Conservation (phyloP, 345 rosid species). For the Toxicodendron radicans region DNA sequence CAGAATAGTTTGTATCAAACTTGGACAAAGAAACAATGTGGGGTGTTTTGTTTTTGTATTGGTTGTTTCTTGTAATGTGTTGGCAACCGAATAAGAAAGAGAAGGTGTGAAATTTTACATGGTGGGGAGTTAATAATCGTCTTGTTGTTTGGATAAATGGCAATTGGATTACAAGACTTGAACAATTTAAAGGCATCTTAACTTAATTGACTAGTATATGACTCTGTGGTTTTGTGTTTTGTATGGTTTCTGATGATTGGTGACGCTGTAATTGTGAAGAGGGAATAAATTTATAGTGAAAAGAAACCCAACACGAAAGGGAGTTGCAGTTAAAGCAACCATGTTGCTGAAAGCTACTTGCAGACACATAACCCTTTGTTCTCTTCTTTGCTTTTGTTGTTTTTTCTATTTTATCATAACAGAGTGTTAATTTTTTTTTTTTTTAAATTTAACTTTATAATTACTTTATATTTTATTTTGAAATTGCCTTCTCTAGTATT, state of each 20-base stretch:
- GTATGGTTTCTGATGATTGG: not conserved
- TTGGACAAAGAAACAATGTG: conserved; percentile 29
- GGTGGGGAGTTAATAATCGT: conserved; percentile 9
- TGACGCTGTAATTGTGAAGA: not conserved
- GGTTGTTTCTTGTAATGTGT: not conserved
- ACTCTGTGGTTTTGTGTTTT: not conserved
- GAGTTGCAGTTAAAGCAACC: not conserved
- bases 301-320: not conserved
- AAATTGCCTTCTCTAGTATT: too few species aligned
- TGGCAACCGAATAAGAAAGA: not conserved
- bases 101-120: conserved; percentile 1
- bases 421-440: too few species aligned
- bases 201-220: not conserved
- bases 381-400: too few species aligned
- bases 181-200: conserved; percentile 46
- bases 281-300: not conserved
- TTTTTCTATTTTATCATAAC: too few species aligned
- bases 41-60: conserved; percentile 7
- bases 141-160: conserved; percentile 22
- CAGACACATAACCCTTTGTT: too few species aligned
- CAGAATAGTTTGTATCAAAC: conserved; percentile 11
- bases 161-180: conserved; percentile 26
- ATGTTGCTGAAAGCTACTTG: not conserved
- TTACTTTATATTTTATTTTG: too few species aligned
- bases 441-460: too few species aligned